A percentile compares a stretch with the other conserved stretches of the same genome.
Conservation (phyloP, 768 basidiomycete species). For the Leucocoprinus sp. region DNA sequence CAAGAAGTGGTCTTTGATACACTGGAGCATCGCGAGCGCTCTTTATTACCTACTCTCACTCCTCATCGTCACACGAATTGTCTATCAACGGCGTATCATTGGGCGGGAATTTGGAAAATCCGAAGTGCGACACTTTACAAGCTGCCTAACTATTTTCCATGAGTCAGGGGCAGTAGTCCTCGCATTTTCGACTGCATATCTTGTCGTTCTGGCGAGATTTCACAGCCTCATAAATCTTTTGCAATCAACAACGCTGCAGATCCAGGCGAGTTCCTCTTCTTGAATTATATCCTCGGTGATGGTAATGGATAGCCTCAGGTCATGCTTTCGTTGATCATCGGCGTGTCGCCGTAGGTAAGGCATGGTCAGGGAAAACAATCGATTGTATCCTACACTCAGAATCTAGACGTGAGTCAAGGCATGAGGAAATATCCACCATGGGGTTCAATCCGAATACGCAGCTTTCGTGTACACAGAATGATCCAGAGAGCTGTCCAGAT, state of each 20-base stretch:
- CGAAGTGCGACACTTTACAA: neutral
- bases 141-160: slow-evolving; percentile 5
- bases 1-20: slow-evolving; percentile 5
- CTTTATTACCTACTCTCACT: slow-evolving; percentile 7
- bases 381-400: slow-evolving; percentile 5
- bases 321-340: neutral
- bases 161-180: slow-evolving; percentile 3
- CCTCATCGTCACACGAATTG: neutral
- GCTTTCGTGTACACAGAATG: slow-evolving; percentile 1
- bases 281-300: neutral
- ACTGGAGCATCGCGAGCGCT: slow-evolving; percentile 4
- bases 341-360: slow-evolving; percentile 3
- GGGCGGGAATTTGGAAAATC: neutral
- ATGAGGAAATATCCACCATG: slow-evolving; percentile 6
- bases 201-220: neutral
- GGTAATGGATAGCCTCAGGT: neutral
- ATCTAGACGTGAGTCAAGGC: neutral
- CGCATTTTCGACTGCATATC: slow-evolving; percentile 1
- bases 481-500: neutral
- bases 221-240: neutral
- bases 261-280: neutral
- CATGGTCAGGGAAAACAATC: slow-evolving; percentile 8
- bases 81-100: neutral
- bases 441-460: slow-evolving; percentile 8
- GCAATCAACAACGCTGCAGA: neutral